phyloP scores from a whole-genome alignment of 192 early-diverging fungal genomes.

The Podila verticillata region DNA sequence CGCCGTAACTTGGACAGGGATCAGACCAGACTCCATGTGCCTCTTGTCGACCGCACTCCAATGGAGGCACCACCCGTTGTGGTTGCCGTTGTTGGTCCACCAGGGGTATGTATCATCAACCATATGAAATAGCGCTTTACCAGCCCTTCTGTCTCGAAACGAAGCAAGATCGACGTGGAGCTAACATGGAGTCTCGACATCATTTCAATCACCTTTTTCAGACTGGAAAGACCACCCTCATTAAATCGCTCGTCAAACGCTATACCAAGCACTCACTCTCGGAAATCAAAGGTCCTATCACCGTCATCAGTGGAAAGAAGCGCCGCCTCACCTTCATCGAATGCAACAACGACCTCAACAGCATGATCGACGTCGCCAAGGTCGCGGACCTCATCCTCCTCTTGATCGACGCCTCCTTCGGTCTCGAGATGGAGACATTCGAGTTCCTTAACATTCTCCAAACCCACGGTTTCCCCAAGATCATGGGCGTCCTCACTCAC shows the following conservation, averaged over 20 bases:
- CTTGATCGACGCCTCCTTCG: conserved; percentile 96
- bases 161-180: too few relatives aligned
- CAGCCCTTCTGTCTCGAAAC: too few relatives aligned
- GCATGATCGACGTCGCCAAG: conserved; percentile 98
- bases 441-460: conserved; percentile 98
- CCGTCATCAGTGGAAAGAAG: conserved; percentile 95
- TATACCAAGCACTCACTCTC: conserved; percentile 94
- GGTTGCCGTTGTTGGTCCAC: conserved; percentile 96
- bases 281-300: conserved; percentile 96
- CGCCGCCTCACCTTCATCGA: conserved; percentile 97
- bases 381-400: conserved; percentile 95
- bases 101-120: conserved; percentile 64
- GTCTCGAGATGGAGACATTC: conserved; percentile 99
- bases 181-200: too few relatives aligned
- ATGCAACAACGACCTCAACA: conserved; percentile 95
- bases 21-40: conserved; percentile 95
- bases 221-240: conserved; percentile 97
- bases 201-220: conserved; percentile 46
- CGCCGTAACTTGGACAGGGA: conserved; percentile 86
- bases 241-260: conserved; percentile 93
- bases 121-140: background rate
- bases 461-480: conserved; percentile 95
- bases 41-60: conserved; percentile 93
- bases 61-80: conserved; percentile 91
- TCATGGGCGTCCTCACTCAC: conserved; percentile 98